Conservation (phyloP, 805 yeast species). For the Monosporozyma unispora region DNA sequence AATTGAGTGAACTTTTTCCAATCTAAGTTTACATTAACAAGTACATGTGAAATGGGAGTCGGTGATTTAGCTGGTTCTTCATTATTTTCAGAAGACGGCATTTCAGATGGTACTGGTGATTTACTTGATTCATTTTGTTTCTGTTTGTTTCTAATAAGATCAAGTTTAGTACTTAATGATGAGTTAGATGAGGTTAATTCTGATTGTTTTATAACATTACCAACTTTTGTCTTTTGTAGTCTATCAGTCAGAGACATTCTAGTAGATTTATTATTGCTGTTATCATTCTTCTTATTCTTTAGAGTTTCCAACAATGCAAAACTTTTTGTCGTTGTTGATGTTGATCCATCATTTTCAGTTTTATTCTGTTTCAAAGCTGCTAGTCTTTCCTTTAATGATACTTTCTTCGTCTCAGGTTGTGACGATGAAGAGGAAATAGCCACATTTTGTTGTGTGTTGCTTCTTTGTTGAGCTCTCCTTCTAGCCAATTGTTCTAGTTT, state of each 20-base stretch:
- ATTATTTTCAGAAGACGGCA: not conserved
- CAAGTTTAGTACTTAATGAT: constrained; percentile 9
- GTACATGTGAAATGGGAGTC: not conserved
- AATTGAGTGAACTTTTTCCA: not conserved
- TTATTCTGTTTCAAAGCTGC: not conserved
- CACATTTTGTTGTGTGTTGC: not conserved
- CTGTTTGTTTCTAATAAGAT: constrained; percentile 7
- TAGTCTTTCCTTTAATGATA: not conserved
- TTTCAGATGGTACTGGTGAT: not conserved
- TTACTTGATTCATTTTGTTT: not conserved
- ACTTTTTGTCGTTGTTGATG: not conserved
- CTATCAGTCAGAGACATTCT: not conserved
- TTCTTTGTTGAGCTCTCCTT: constrained; percentile 20
- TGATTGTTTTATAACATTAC: not conserved
- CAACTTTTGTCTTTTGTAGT: not conserved
- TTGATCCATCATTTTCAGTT: not conserved
- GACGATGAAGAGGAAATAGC: not conserved
- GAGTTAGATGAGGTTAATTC: not conserved
- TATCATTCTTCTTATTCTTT: not conserved
- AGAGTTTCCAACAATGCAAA: constrained; percentile 6
- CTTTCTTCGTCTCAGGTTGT: not conserved
- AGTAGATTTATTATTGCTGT: not conserved
- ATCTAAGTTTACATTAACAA: not conserved
- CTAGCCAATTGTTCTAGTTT: constrained; percentile 43
- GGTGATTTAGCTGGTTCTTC: not conserved